Evolutionary conservation across 257 asterid species (phyloP).

Genomic region (Petunia secreta): DNA sequence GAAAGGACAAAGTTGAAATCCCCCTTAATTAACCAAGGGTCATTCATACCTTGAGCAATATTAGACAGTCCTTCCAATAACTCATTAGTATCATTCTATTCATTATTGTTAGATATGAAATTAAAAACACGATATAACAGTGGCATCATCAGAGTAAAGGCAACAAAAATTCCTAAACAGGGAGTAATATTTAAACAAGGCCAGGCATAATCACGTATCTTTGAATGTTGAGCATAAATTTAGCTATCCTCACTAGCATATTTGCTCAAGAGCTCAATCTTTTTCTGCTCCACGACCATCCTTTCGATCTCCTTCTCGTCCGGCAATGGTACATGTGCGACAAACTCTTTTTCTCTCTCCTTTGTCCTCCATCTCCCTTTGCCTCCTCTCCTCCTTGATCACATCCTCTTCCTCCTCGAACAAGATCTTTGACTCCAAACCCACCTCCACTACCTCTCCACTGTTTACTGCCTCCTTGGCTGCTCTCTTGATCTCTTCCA

Average conservation of each 20-base stretch:
- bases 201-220: conserved; percentile 39
- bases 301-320: conserved; percentile 87
- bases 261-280: conserved; percentile 80
- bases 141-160: background rate
- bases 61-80: too few species aligned
- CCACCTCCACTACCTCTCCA: conserved; percentile 89
- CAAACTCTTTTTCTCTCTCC: conserved; percentile 72
- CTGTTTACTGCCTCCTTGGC: conserved; percentile 89
- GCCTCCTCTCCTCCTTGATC: conserved; percentile 81
- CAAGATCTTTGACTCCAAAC: conserved; percentile 68
- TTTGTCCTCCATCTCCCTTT: conserved; percentile 63
- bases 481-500: conserved; percentile 83
- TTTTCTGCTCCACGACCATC: conserved; percentile 89
- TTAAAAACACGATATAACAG: too few species aligned
- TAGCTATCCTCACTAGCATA: conserved; percentile 81
- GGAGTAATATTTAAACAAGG: background rate
- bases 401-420: conserved; percentile 94
- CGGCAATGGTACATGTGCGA: conserved; percentile 90
- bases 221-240: conserved; percentile 80
- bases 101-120: too few species aligned
- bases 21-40: too few species aligned
- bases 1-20: too few species aligned
- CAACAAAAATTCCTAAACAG: background rate
- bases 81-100: too few species aligned
- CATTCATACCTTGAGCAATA: too few species aligned